phyloP scores from a whole-genome alignment of 2,329 filamentous ascomycete genomes.

The Verticillium zaregamsianum region DNA sequence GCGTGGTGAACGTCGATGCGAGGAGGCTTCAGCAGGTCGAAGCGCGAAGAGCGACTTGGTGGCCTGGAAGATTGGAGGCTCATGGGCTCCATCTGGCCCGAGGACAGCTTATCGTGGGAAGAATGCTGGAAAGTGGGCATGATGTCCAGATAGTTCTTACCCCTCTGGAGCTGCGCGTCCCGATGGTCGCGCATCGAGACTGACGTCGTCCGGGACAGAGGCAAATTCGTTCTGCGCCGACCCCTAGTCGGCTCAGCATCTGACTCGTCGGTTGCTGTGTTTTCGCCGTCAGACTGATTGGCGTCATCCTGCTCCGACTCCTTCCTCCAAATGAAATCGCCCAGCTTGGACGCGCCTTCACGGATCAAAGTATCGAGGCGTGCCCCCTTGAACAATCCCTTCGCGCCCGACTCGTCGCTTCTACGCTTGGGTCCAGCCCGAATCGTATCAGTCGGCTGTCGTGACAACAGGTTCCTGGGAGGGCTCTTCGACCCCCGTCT shows the following conservation, averaged over 20 bases:
- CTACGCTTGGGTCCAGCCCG: slow-evolving; percentile 1
- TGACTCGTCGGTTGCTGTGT: slow-evolving; percentile 44
- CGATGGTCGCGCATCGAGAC: slow-evolving; percentile 24
- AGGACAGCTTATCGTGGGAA: slow-evolving; percentile 9
- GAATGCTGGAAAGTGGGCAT: slow-evolving; percentile 46
- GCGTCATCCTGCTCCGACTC: slow-evolving; percentile 31
- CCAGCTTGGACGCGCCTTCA: slow-evolving; percentile 51
- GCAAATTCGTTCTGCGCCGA: slow-evolving; percentile 29
- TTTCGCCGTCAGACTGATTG: slow-evolving; percentile 23
- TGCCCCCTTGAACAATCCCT: slow-evolving; percentile 73
- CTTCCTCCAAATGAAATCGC: slow-evolving; percentile 54
- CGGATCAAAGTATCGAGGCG: slow-evolving; percentile 70
- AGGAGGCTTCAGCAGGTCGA: slow-evolving; percentile 45
- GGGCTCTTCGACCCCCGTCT: not conserved
- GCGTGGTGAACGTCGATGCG: slow-evolving; percentile 41
- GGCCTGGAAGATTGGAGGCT: slow-evolving; percentile 19
- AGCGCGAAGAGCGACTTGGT: slow-evolving; percentile 36
- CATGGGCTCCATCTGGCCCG: slow-evolving; percentile 4
- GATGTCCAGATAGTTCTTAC: slow-evolving; percentile 44
- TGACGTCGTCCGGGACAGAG: slow-evolving; percentile 25
- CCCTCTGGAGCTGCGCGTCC: slow-evolving; percentile 23
- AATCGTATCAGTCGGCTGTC: not conserved
- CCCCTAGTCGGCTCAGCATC: slow-evolving; percentile 39
- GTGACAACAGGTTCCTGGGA: not conserved
- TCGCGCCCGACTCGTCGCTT: slow-evolving; percentile 49